Percentiles rank a stretch among this genome's conserved stretches.
Evolutionary conservation across 495 filamentous ascomycete species (phyloP).

Genomic region (Bacidia gigantensis): DNA sequence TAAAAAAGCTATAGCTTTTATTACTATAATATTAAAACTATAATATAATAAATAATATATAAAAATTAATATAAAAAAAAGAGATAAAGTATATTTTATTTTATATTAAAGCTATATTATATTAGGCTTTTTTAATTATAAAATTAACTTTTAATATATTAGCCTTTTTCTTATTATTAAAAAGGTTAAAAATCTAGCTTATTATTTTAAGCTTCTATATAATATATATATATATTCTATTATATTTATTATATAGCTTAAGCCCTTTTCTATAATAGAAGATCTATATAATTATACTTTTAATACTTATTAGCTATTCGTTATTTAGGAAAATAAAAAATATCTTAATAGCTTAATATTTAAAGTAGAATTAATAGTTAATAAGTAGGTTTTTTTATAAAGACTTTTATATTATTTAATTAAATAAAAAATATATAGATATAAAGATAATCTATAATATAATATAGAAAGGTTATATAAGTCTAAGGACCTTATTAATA

Average conservation of each 20-base stretch:
- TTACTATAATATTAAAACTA: background rate
- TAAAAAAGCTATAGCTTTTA: background rate
- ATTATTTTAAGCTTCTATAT: too few species aligned
- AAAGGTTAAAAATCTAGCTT: too few species aligned
- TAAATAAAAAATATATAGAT: too few species aligned
- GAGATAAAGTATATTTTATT: background rate
- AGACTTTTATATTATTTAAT: too few species aligned
- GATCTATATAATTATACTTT: background rate
- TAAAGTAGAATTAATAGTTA: too few species aligned
- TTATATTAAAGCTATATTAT: background rate
- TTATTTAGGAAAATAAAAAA: too few species aligned
- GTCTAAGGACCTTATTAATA: too few species aligned
- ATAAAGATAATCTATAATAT: too few species aligned
- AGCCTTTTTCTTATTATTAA: too few species aligned
- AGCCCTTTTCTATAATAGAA: background rate
- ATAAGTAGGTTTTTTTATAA: too few species aligned
- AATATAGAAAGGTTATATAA: too few species aligned
- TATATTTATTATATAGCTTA: background rate
- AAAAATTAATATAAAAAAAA: background rate
- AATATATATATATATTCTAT: background rate
- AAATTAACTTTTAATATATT: background rate
- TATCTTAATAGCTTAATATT: too few species aligned
- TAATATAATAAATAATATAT: background rate
- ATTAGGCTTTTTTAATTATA: background rate
- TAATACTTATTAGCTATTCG: background rate